Conservation (phyloP, 2,329 filamentous ascomycete species). For the Fusarium devonianum region DNA sequence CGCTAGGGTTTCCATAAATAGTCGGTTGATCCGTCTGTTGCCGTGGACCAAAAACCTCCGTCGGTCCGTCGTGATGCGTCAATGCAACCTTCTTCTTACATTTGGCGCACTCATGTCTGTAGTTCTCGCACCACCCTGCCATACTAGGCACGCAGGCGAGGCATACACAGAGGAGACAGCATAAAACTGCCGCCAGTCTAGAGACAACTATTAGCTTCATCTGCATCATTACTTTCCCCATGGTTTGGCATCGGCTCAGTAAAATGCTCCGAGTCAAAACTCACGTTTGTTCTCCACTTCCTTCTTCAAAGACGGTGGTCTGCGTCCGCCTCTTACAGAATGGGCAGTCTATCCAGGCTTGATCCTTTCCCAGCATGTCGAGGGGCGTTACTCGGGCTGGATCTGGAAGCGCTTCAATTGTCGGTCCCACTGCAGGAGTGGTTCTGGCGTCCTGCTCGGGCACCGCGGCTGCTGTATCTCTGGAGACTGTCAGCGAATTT, state of each 20-base stretch:
- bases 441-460: neutral
- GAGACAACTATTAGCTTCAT: neutral
- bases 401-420: neutral
- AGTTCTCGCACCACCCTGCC: conserved; percentile 3
- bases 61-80: neutral
- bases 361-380: neutral
- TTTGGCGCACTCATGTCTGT: neutral
- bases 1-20: neutral
- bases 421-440: neutral
- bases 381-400: conserved; percentile 1
- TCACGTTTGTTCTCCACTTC: conserved; percentile 1
- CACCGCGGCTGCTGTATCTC: neutral
- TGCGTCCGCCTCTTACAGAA: neutral
- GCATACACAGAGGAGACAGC: conserved; percentile 7
- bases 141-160: neutral
- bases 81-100: conserved; percentile 3
- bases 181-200: neutral
- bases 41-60: neutral
- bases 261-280: no score
- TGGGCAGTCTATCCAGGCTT: conserved; percentile 2
- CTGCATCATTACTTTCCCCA: no score
- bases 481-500: neutral
- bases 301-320: neutral
- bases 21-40: neutral
- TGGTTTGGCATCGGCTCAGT: no score